Evolutionary conservation across 1,139 yeast species (phyloP), one percentile per base, ranked within the genome.

Genomic region (Citeromyces hawaiiensis): DNA sequence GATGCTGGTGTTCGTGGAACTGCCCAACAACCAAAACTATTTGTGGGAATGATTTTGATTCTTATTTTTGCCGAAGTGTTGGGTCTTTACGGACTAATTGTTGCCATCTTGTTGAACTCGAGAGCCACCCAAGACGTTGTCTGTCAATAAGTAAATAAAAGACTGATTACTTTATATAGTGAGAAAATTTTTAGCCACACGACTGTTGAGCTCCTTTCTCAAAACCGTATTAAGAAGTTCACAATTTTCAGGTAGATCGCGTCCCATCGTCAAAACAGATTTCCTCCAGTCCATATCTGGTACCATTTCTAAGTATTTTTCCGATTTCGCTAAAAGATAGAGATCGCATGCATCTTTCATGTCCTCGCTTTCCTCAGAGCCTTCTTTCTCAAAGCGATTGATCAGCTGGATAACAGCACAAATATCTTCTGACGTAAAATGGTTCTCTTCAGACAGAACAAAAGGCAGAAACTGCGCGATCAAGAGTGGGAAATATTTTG

Each of bases 1-100:
- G 98, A 91, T 61, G 97, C 93, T 47, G 98, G 98, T 65, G 97
- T 91, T 42, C 83, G 97, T 68, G 94, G 93, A 61, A 81, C 83
- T 53, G 86, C 94, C 63, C 94, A 86, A 60, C 97, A 91, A 64
- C 96, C 96, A 51, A 79, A 95, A 67, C 73, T 91, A n/a, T 91
- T 91, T 63, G 98, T 91, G 45, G 96, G 96, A 44, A 78, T 78
- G 62, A 91, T 88, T 56, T 76, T 88, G 65, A 91, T 91, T 59
- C 79, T 91, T 60, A 91, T 91, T 80, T 91, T 91, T 63, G 96
- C 97, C 38, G 97, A 91, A 70, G 98, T 91, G 45, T 72, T 91
- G 64, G 98, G 98, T 46, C 37, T 91, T 53, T 91, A 91, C 61
- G 98, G 97, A 51, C 77, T 91, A 66, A 91, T 91, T 76, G 96